phyloP scores from a whole-genome alignment of 192 early-diverging fungal genomes.

The Pilobolus umbonatus region DNA sequence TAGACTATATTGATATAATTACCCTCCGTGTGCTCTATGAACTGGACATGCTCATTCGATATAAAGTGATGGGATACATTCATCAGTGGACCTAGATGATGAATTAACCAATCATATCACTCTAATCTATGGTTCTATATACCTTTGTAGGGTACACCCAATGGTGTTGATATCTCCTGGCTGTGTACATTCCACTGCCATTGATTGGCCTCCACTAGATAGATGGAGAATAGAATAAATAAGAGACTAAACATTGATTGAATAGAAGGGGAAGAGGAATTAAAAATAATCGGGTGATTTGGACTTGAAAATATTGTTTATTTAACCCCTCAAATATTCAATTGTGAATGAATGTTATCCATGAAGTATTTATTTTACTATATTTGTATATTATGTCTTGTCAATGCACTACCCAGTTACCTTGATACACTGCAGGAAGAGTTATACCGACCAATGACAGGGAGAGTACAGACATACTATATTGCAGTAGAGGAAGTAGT shows the following conservation, averaged over 20 bases:
- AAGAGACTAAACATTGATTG: not conserved
- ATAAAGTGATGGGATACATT: constrained; percentile 11
- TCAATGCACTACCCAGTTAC: not conserved
- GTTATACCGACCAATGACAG: constrained; percentile 3
- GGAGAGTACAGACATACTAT: constrained; percentile 18
- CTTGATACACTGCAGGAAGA: constrained; percentile 11
- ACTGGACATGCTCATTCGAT: constrained; percentile 11
- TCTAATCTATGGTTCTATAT: no score
- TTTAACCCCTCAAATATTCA: no score
- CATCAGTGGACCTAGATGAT: constrained; percentile 13
- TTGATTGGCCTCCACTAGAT: no score
- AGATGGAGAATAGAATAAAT: not conserved
- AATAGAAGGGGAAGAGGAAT: no score
- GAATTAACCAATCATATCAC: no score
- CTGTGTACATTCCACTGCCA: no score
- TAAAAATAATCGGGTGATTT: no score
- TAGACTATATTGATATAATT: not conserved
- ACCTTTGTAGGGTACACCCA: no score
- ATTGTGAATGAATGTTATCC: no score
- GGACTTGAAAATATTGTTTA: no score
- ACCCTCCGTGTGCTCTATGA: constrained; percentile 12
- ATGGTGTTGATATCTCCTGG: no score
- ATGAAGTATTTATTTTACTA: not conserved
- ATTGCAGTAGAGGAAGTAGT: constrained; percentile 23
- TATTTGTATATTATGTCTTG: not conserved